Base-by-base conservation (phyloP, 2,329 filamentous ascomycete genomes). In the Tolypocladium endophyticum region DNA sequence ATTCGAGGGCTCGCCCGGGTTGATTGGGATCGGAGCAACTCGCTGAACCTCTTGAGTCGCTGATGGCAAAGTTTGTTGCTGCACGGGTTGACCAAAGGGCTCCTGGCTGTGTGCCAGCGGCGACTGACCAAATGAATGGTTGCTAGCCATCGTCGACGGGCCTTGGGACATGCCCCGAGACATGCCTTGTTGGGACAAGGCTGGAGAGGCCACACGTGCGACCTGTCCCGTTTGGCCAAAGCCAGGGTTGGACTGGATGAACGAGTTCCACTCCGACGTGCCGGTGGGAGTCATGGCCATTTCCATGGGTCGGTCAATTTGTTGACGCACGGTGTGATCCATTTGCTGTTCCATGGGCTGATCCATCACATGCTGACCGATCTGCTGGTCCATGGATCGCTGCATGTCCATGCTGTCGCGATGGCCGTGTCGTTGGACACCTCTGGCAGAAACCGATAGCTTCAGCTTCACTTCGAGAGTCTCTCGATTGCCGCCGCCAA, bases 401-500 rank as follows among this genome's bases (percentile, higher is more conserved):
- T 53, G 65, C 65, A 57, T 35, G 8, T 71, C 69, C 60, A 67
- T 63, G 58, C 56, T 60, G 30, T 66, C 62, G 33, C 66, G 68
- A 9, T 66, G 64, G 20, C 66, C 62, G 4, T 67, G 69, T 25
- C 70, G 73, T 28, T 72, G 71, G 53, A 77, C 9, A 20, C 50
- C 81, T 58, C 83, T 89, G 23, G 87, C 81, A 41, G 96, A 87
- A 20, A 88, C 87, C 2, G 92, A 88, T 60, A 99, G 80, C 70
- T 90, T 92, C 62, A 99, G 80, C 72, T 89, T 96, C 64, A 99
- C 93, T 75, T 99, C 94, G 61, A 99, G 77, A 0, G 90, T 97
- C 74, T 97, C 92, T 66, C 87, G 88, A 61, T 87, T 82, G 38
- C 90, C 91, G 67, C 89, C 90, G 45, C 86, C 87, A 70, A 97